Percentiles rank a stretch among this genome's conserved stretches.
Conservation (phyloP, 352 stramenopile genomes). For the Thraustochytrium striatum region DNA sequence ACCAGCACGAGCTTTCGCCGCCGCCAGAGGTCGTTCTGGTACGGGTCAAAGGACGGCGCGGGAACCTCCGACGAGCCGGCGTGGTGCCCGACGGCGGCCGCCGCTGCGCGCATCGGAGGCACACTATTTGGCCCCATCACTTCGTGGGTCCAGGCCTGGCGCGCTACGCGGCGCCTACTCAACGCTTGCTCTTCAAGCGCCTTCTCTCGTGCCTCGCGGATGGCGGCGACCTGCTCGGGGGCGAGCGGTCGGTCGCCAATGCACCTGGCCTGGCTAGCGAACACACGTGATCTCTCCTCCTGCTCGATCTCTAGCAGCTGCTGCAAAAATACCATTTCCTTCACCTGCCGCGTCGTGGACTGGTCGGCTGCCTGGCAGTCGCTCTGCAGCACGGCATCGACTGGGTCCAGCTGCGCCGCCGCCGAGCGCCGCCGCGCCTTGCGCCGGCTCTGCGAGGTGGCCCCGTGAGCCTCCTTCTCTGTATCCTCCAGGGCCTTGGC, state of each 20-base stretch:
- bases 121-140: slow-evolving; percentile 55
- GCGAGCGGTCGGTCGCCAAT: slow-evolving; percentile 66
- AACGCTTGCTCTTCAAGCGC: slow-evolving; percentile 53
- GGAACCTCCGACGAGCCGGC: slow-evolving; percentile 41
- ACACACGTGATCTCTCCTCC: slow-evolving; percentile 72
- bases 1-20: slow-evolving; percentile 65
- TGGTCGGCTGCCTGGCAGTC: slow-evolving; percentile 55
- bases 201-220: slow-evolving; percentile 61
- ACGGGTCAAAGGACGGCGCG: slow-evolving; percentile 67
- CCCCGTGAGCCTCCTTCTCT: no score
- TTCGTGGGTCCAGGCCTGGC: slow-evolving; percentile 56
- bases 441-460: no score
- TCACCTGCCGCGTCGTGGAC: slow-evolving; percentile 62
- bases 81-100: slow-evolving; percentile 55
- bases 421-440: neutral
- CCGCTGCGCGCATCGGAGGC: slow-evolving; percentile 53
- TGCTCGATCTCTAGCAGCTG: slow-evolving; percentile 68
- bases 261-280: slow-evolving; percentile 69
- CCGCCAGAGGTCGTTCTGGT: slow-evolving; percentile 78
- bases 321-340: slow-evolving; percentile 75
- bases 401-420: slow-evolving; percentile 29
- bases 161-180: slow-evolving; percentile 57
- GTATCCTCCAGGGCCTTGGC: slow-evolving; percentile 65
- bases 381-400: slow-evolving; percentile 40
- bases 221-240: slow-evolving; percentile 56